Evolutionary conservation across 2,329 filamentous ascomycete species (phyloP), one percentile per base, ranked within the genome.

Genomic region (Microascus cirrosus): DNA sequence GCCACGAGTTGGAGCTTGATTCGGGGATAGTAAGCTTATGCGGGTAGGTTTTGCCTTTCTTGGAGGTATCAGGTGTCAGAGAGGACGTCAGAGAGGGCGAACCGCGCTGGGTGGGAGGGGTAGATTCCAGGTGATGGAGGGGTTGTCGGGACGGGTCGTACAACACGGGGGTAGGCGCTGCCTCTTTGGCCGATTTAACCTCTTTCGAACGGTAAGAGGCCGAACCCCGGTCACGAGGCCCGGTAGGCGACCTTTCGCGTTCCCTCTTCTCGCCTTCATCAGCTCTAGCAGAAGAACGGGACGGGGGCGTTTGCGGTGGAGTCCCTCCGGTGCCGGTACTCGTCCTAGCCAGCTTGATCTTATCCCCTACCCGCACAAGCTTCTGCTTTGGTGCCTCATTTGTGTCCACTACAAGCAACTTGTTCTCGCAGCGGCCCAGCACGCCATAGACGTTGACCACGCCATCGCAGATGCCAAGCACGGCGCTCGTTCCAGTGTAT

Each of bases 401-500:
- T 0, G 86, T 85, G 68, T 91, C 85, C 0, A 89, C 81, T 0
- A 90, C 74, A 2, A 92, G 70, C 0, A 90, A 70, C 2, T 81
- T 81, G 63, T 87, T 83, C 57, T 87, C 82, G 0, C 80, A 82
- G 18, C 87, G 83, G 0, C 87, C 87, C 2, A 90, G 72, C 0
- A 89, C 71, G 0, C 88, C 87, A 57, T 86, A 90, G 0, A 91
- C 77, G 53, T 72, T 83, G 6, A 90, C 83, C 50, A 83, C 81
- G 0, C 86, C 87, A 2, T 75, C 69, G 8, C 80, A 74, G 28
- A 93, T 80, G 2, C 84, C 83, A 32, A 92, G 69, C 0, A 92
- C 84, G 0, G 84, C 80, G 60, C 85, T 90, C 0, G 86, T 90
- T 0, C 89, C 89, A 0, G 87, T 84, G 68, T 90, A 94, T 1